phyloP scores from a whole-genome alignment of 768 basidiomycete genomes.

The Panellus pusillus region DNA sequence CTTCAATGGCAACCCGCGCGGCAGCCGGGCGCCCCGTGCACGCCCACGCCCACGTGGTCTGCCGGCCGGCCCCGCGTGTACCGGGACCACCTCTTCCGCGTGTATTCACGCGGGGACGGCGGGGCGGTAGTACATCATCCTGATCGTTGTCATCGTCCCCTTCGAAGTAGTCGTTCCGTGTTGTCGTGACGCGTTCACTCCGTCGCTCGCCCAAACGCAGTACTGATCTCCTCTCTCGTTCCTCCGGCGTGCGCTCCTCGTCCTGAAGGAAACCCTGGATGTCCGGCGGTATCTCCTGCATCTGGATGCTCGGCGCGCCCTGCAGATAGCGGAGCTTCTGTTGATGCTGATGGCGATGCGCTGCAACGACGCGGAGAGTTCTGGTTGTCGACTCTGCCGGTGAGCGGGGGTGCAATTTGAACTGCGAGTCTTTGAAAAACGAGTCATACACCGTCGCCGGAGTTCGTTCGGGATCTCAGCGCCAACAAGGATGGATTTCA shows the following conservation, averaged over 20 bases:
- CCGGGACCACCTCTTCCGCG: constrained; percentile 12
- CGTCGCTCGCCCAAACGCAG: constrained; percentile 57
- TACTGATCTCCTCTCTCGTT: constrained; percentile 65
- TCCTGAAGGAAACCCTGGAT: constrained; percentile 74
- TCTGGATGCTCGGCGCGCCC: constrained; percentile 93
- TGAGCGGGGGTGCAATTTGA: constrained; percentile 94
- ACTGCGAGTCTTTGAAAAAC: constrained; percentile 90
- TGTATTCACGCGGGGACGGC: constrained; percentile 9
- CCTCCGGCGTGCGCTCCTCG: constrained; percentile 67
- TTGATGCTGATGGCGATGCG: constrained; percentile 80
- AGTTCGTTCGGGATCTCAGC: constrained; percentile 82
- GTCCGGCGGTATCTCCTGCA: constrained; percentile 96
- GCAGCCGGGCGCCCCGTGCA: constrained; percentile 30
- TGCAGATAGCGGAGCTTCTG: constrained; percentile 91
- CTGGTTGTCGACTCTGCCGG: constrained; percentile 89
- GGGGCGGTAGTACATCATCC: constrained; percentile 31
- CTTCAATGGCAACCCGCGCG: constrained; percentile 30
- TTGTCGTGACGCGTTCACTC: constrained; percentile 49
- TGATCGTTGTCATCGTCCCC: constrained; percentile 69
- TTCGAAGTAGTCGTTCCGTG: constrained; percentile 73
- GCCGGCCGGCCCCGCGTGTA: constrained; percentile 13
- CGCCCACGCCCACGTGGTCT: constrained; percentile 35
- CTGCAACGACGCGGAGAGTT: constrained; percentile 83
- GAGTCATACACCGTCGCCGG: constrained; percentile 84
- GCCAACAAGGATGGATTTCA: constrained; percentile 91